Evolutionary conservation across 768 basidiomycete species (phyloP).

Genomic region (Kondoa malvinella): DNA sequence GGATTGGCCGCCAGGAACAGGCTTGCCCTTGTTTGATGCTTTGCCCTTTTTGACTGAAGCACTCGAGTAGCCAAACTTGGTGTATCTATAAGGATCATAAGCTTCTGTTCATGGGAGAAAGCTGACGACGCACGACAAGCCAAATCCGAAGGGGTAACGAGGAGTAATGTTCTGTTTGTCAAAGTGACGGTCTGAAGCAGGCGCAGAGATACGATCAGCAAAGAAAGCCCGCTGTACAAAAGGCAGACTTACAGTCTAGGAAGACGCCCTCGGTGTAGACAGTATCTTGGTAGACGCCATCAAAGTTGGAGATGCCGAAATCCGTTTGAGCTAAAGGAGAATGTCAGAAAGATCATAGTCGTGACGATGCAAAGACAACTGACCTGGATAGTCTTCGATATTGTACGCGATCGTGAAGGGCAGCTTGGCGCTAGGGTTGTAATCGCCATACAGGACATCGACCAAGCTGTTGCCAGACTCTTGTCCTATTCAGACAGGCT

Average conservation of each 20-base stretch:
- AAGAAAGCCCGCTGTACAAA: conserved; percentile 43
- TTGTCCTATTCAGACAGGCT: conserved; percentile 23
- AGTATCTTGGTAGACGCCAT: conserved; percentile 37
- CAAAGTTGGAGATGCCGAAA: conserved; percentile 28
- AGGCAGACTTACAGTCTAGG: conserved; percentile 41
- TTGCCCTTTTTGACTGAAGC: conserved; percentile 35
- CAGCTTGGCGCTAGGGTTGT: conserved; percentile 55
- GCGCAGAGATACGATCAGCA: conserved; percentile 10
- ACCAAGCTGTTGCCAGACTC: conserved; percentile 56
- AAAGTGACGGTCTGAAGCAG: conserved; percentile 38
- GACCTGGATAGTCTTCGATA: conserved; percentile 41
- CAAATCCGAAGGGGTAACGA: conserved; percentile 56
- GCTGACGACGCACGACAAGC: background rate
- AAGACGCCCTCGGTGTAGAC: conserved; percentile 47
- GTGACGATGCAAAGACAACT: conserved; percentile 33
- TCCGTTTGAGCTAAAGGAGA: background rate
- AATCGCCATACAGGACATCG: conserved; percentile 53
- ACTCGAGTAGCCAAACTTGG: conserved; percentile 54
- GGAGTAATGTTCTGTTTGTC: conserved; percentile 43
- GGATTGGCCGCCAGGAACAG: background rate
- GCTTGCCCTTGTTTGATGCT: background rate
- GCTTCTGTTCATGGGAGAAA: background rate
- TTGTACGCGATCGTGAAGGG: conserved; percentile 62
- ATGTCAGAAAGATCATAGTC: background rate
- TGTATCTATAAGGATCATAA: conserved; percentile 57